Evolutionary conservation across 805 yeast species (phyloP).

Genomic region (Starmerella bacillaris): DNA sequence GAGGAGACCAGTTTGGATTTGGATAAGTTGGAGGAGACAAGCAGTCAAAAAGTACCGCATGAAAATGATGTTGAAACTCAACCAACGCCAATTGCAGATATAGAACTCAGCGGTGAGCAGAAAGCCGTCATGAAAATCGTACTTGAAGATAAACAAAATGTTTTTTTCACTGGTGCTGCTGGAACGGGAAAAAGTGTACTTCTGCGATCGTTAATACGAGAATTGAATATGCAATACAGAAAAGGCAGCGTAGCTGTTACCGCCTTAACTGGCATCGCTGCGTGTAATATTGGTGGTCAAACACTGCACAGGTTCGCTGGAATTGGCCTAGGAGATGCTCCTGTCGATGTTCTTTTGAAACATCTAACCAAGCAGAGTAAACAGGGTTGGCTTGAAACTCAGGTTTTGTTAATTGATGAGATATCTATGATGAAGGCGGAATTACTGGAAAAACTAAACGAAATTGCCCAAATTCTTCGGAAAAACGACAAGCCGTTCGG

Average conservation of each 20-base stretch:
- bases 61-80: too few relatives aligned
- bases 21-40: background rate
- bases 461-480: slow-evolving; percentile 42
- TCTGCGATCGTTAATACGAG: slow-evolving; percentile 46
- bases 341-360: slow-evolving; percentile 29
- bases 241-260: slow-evolving; percentile 38
- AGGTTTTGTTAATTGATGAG: slow-evolving; percentile 75
- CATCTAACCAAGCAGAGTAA: slow-evolving; percentile 28
- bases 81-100: background rate
- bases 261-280: slow-evolving; percentile 94
- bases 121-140: slow-evolving; percentile 44
- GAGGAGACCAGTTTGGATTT: background rate
- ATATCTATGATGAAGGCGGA: slow-evolving; percentile 82
- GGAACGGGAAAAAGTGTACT: slow-evolving; percentile 95
- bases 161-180: slow-evolving; percentile 93
- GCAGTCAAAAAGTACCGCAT: background rate
- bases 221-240: slow-evolving; percentile 30
- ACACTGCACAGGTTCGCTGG: slow-evolving; percentile 79
- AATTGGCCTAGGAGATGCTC: slow-evolving; percentile 56
- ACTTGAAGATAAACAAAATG: slow-evolving; percentile 35
- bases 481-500: slow-evolving; percentile 55
- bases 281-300: slow-evolving; percentile 78
- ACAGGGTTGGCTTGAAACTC: slow-evolving; percentile 46
- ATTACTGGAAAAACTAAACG: slow-evolving; percentile 57
- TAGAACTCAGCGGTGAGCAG: slow-evolving; percentile 32